Evolutionary conservation across 1,139 yeast genomes (phyloP), one percentile per base, ranked within the genome.

Genomic region (Candida anutae): DNA sequence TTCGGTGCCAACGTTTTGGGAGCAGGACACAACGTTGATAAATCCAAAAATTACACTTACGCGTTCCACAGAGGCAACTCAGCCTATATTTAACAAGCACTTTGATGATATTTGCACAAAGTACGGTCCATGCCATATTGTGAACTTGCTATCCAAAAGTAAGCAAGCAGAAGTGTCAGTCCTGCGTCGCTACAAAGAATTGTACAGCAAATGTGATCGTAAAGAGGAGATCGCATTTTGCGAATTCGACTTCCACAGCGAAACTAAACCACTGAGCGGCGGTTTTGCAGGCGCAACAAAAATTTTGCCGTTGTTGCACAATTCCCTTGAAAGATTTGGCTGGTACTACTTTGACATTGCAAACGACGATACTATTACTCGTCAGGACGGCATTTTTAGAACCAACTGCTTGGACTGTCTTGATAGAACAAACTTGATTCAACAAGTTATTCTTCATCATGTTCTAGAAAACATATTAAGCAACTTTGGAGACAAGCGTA

Each of bases 1-100:
- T 3, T 82, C 95, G 11, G 90, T 90, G 3, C 98, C 99, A 0
- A 69, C 93, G 1, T 93, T 93, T 48, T 93, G 98, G 98, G 98
- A 93, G 50, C 99, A 93, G 51, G 97, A 88, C 45, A 77, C 94
- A 2, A 79, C 84, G 9, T 56, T 78, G 31, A 80, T 90, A 12
- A 77, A 78, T 40, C 88, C 93, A 13, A 90, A 88, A 50, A 84
- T 90, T 28, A 81, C 83, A 21, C 69, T 93, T 9, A 87, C 96
- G 0, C 66, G 98, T 43, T 83, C 95, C 1, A 56, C 71, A 16
- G 97, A 87, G 39, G 98, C 97, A 1, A 78, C 97, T 0, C 95
- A 85, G 45, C 94, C 95, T 1, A 75, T 90, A 2, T 88, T 90
- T 46, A 77, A 82, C 40, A 69, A 70, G 34, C 99, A 93, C 54